Evolutionary conservation across 148 eudicot genomes (phyloP), one percentile per base, ranked within the genome.

Genomic region (Chenopodium album): DNA sequence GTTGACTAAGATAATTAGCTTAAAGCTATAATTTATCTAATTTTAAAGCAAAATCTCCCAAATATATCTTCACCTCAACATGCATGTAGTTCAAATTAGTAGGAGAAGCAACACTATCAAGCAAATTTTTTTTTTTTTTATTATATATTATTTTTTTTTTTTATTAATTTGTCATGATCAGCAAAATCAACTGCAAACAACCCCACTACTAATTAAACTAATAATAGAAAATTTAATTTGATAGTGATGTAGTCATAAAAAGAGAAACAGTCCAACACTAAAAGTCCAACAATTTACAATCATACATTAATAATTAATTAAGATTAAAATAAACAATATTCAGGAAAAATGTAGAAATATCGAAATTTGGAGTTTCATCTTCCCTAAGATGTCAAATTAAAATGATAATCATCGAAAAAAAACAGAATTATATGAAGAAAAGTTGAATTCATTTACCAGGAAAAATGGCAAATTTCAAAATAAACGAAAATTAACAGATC

Each of bases 191-290:
- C 54, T 9, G 7, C 54, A 46, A 72, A 22, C 29, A 46, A 46
- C 47, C 56, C 52, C 54, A 72, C 75, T n/a, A 72, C n/a, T 72
- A 22, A 72, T 41, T 72, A 5, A 22, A 72, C 56, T 44, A 72
- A 7, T 20, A 46, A 72, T n/a, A 4, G 47, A 17, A 6, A 71
- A 48, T 34, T 0, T 19, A 17, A 20, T 7, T 20, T 3, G n/a
- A 71, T 29, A 5, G 47, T 71, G 74, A 34, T 34, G 48, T 71
- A 37, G n/a, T 29, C 71, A 71, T 41, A 11, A 71, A 37, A 34
- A 69, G 6, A 69, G 48, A 71, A 19, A 71, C 23, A 37, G 74
- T 71, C 41, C 11, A 71, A 71, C 26, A 71, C 50, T 19, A 46
- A 72, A 72, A 72, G 75, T 72, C 75, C 54, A 72, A 72, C 9